Evolutionary conservation across 1,284 basidiomycete species (phyloP), one percentile per base, ranked within the genome.

Genomic region (Malassezia globosa): DNA sequence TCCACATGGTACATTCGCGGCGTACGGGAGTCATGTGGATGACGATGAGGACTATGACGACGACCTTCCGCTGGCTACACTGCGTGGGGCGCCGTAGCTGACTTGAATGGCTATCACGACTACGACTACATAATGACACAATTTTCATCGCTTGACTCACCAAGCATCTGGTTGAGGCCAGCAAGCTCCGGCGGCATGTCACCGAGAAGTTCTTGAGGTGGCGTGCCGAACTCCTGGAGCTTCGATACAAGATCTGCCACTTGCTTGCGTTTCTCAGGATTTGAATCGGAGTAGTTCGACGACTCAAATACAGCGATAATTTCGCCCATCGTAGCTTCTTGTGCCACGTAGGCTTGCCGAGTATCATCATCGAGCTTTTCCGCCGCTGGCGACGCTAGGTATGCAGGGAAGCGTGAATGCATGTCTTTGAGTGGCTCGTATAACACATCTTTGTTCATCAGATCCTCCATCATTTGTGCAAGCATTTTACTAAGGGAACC

Each of bases 371-470:
- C 76, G 27, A 83, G 73, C 5, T 72, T 29, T 19, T 43, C 27
- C 1, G 58, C 58, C 16, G 57, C 48, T 77, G 78, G 48, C 60
- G 73, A 71, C 18, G 64, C 71, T 38, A 95, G 78, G 73, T 89
- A 94, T 16, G 66, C 74, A 0, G 89, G 88, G 76, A 89, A 92
- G 86, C 89, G 64, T 7, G 19, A 8, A 22, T 45, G 14, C 40
- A 48, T 31, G 25, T 96, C 92, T 60, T 84, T 84, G 63, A 96
- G 73, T 0, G 92, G 90, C 58, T 94, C 89, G 64, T 95, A 87
- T 16, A 94, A 74, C 8, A 96, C 79, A 2, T 96, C 88, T 69
- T 88, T 89, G 72, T 81, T 83, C 86, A 97, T 88, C 38, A 97
- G 77, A 68, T 89, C 83, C 14, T 80, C 79, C 89, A 92, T 88